These are phyloP conservation scores for Arthrobotrys megalospora DNA, from an alignment of 2,329 filamentous ascomycete genomes.

Conservation along the genomic window DNA sequence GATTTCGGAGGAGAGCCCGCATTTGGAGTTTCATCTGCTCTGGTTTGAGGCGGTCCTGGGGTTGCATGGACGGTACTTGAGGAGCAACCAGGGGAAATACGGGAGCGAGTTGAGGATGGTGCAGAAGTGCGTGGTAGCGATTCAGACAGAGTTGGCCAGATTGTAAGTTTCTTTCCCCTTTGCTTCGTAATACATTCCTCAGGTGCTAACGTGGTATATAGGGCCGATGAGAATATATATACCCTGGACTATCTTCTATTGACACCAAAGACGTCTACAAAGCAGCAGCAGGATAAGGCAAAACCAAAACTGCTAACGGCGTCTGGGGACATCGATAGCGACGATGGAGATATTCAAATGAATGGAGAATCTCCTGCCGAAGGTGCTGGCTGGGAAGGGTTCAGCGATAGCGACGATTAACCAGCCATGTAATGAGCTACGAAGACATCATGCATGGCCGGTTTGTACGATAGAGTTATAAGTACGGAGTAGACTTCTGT, in stretches of 20 bases:
- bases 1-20: constrained; percentile 89
- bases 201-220: constrained; percentile 22
- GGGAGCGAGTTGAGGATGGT: constrained; percentile 88
- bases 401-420: constrained; percentile 44
- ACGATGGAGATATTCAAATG: constrained; percentile 43
- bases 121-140: constrained; percentile 82
- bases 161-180: constrained; percentile 67
- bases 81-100: constrained; percentile 82
- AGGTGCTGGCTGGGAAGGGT: constrained; percentile 43
- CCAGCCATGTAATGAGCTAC: not conserved
- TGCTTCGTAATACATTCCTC: not conserved
- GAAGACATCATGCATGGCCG: not conserved
- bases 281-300: not conserved
- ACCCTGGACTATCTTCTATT: constrained; percentile 85
- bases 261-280: constrained; percentile 27
- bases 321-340: constrained; percentile 18
- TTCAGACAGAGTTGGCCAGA: constrained; percentile 85
- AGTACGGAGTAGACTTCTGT: constrained; percentile 26
- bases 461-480: constrained; percentile 35
- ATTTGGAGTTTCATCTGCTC: constrained; percentile 92
- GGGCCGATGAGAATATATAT: constrained; percentile 88
- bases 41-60: constrained; percentile 90
- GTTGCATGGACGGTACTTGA: constrained; percentile 86
- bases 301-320: constrained; percentile 32
- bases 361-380: constrained; percentile 38